These are phyloP conservation scores for Penicillium nucicola DNA, from an alignment of 495 filamentous ascomycete species.

Conservation along the genomic window DNA sequence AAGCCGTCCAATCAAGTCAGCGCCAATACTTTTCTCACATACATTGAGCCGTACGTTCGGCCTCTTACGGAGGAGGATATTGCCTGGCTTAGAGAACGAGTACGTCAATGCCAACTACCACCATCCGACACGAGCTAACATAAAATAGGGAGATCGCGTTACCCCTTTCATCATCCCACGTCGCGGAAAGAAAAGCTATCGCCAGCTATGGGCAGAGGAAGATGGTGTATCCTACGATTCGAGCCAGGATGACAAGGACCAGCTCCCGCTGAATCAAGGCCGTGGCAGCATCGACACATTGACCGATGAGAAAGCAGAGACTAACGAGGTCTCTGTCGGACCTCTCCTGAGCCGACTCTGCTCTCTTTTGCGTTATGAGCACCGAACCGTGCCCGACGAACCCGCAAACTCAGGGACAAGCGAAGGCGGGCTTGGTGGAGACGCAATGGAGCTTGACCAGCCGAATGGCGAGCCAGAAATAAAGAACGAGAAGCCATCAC, in stretches of 20 bases:
- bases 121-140: constrained; percentile 5
- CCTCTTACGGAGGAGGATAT: constrained; percentile 92
- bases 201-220: constrained; percentile 89
- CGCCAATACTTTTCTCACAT: constrained; percentile 82
- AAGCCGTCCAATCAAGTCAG: constrained; percentile 93
- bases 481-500: constrained; percentile 46
- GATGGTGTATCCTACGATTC: constrained; percentile 74
- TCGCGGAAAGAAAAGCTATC: constrained; percentile 81
- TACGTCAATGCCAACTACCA: constrained; percentile 20
- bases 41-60: constrained; percentile 87
- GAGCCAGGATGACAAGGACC: constrained; percentile 53
- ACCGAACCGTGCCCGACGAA: constrained; percentile 60
- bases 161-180: constrained; percentile 82
- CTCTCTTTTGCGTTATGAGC: constrained; percentile 77
- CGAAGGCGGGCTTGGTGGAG: constrained; percentile 48
- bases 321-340: constrained; percentile 85
- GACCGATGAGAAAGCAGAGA: constrained; percentile 79
- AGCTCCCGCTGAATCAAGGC: constrained; percentile 72
- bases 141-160: constrained; percentile 66
- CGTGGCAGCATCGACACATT: constrained; percentile 81
- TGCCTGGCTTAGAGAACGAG: constrained; percentile 83
- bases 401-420: constrained; percentile 42
- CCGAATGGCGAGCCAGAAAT: constrained; percentile 38
- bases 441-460: constrained; percentile 49
- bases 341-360: constrained; percentile 82